These are phyloP conservation scores for Aspergillus fischeri DNA, from an alignment of 2,329 filamentous ascomycete genomes.

Conservation along the genomic window DNA sequence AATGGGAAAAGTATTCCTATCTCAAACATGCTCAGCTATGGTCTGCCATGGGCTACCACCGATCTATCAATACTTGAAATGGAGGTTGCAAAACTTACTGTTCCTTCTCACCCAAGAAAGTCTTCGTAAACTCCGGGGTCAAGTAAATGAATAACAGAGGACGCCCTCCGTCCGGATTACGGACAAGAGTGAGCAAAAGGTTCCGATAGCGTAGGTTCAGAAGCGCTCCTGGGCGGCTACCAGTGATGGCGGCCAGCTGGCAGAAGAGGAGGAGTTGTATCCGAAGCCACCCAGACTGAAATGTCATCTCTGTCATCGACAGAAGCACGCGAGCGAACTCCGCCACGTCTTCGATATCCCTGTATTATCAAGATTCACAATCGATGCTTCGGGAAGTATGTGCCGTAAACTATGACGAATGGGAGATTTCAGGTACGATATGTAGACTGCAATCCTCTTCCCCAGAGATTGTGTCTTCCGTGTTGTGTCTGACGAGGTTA, in stretches of 20 bases:
- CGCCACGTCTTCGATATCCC: conserved; percentile 29
- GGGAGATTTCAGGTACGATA: too few species aligned
- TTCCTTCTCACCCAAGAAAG: conserved; percentile 20
- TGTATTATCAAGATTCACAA: too few species aligned
- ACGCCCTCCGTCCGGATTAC: conserved; percentile 17
- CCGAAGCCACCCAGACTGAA: conserved; percentile 22
- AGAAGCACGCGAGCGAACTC: conserved; percentile 28
- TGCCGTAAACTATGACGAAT: too few species aligned
- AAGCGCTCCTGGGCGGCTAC: conserved; percentile 17
- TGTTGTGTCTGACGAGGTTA: too few species aligned
- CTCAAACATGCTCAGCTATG: conserved; percentile 1
- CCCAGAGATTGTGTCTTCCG: too few species aligned
- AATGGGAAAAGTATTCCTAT: conserved; percentile 31
- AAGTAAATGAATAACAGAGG: conserved; percentile 23
- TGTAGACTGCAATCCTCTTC: too few species aligned
- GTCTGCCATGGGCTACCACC: conserved; percentile 1
- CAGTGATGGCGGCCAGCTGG: conserved; percentile 25
- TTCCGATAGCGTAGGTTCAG: conserved; percentile 23
- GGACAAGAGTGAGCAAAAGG: conserved; percentile 22
- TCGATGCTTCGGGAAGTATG: too few species aligned
- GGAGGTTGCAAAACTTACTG: conserved; percentile 10
- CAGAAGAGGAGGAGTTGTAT: conserved; percentile 20
- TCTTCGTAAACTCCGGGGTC: conserved; percentile 22
- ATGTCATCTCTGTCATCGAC: conserved; percentile 28
- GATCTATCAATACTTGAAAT: too few species aligned